These are phyloP conservation scores for Parachaetomium inaequale DNA, from an alignment of 495 filamentous ascomycete species.

Conservation along the genomic window DNA sequence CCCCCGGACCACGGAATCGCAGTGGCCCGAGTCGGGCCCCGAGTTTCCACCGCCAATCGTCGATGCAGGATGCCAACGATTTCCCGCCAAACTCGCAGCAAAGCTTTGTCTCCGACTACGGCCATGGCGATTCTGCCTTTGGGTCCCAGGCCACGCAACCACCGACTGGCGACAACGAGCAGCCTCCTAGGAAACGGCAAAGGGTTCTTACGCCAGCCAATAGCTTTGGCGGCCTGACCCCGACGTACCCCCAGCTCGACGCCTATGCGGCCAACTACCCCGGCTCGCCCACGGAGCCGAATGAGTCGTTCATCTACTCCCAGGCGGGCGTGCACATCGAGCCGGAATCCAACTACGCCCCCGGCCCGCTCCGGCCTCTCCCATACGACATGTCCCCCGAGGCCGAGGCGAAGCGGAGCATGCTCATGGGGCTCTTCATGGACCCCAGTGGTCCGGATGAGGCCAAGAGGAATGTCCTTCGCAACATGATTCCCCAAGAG, in stretches of 20 bases:
- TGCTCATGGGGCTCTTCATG: constrained; percentile 85
- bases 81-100: constrained; percentile 49
- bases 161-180: constrained; percentile 57
- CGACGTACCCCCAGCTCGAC: constrained; percentile 47
- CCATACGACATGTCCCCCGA: constrained; percentile 62
- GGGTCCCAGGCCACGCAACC: constrained; percentile 40
- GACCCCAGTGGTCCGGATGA: constrained; percentile 62
- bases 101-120: constrained; percentile 46
- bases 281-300: constrained; percentile 77
- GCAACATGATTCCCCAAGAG: constrained; percentile 67
- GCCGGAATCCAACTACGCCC: constrained; percentile 50
- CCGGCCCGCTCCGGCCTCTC: constrained; percentile 63
- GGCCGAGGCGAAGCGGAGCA: constrained; percentile 67
- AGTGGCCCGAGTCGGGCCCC: constrained; percentile 46
- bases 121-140: constrained; percentile 45
- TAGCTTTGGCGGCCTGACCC: constrained; percentile 44
- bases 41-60: constrained; percentile 53
- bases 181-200: constrained; percentile 78
- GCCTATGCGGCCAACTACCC: constrained; percentile 45
- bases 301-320: constrained; percentile 76
- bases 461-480: constrained; percentile 42
- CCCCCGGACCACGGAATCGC: constrained; percentile 64
- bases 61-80: constrained; percentile 58
- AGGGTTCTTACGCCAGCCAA: constrained; percentile 44
- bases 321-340: constrained; percentile 52